Evolutionary conservation across 129 eudicot species (phyloP).

Genomic region (Solidago caesia): DNA sequence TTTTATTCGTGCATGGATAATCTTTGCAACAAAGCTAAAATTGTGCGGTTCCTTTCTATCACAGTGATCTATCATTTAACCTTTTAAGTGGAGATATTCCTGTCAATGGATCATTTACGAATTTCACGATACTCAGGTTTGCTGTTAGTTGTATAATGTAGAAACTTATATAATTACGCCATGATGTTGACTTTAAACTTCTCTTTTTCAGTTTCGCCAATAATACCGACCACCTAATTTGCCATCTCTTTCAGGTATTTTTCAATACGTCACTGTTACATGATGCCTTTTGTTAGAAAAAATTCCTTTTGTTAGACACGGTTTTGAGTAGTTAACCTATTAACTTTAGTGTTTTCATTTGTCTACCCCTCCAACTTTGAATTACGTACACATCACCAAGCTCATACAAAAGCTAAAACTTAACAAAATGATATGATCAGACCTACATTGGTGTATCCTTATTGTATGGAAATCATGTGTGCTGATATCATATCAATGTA

Average conservation of each 20-base stretch:
- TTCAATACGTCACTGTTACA: not conserved
- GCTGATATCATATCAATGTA: not conserved
- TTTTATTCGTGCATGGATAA: not conserved
- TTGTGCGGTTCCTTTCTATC: not conserved
- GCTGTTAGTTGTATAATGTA: not conserved
- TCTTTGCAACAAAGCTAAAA: not conserved
- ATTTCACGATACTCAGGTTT: conserved; percentile 52
- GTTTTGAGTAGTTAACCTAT: too few relatives aligned
- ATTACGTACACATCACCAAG: too few relatives aligned
- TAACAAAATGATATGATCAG: too few relatives aligned
- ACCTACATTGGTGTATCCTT: not conserved
- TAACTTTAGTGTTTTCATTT: too few relatives aligned
- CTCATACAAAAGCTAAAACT: too few relatives aligned
- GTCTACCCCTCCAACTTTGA: not conserved
- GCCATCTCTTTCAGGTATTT: conserved; percentile 46
- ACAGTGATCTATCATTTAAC: conserved; percentile 78
- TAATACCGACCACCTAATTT: conserved; percentile 22
- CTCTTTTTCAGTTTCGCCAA: conserved; percentile 15
- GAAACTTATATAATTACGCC: not conserved
- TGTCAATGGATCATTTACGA: conserved; percentile 67
- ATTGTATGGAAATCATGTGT: not conserved
- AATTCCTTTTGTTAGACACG: too few relatives aligned
- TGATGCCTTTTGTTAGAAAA: not conserved
- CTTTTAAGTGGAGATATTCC: conserved; percentile 54
- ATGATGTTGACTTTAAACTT: not conserved